Evolutionary conservation across 768 basidiomycete species (phyloP).

Genomic region (Leccinum rimulosum): DNA sequence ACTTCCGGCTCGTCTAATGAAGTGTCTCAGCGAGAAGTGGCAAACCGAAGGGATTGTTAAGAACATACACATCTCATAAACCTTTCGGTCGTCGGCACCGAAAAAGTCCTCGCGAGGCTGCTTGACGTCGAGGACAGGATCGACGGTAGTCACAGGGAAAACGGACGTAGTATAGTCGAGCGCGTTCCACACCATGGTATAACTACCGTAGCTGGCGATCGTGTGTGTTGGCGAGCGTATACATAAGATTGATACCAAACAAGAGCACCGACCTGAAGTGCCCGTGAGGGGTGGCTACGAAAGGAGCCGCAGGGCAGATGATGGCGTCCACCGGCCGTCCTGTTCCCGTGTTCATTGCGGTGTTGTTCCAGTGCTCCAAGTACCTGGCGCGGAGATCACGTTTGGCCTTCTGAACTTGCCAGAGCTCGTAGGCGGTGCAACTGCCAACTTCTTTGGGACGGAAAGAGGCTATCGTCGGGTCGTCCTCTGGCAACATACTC

Average conservation of each 20-base stretch:
- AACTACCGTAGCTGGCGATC: slow-evolving; percentile 41
- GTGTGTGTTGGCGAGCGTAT: not conserved
- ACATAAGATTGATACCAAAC: not conserved
- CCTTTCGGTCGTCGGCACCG: slow-evolving; percentile 43
- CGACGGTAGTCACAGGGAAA: slow-evolving; percentile 64
- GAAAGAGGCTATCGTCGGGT: slow-evolving; percentile 12
- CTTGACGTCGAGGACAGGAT: slow-evolving; percentile 50
- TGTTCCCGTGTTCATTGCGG: slow-evolving; percentile 51
- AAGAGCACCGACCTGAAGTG: slow-evolving; percentile 41
- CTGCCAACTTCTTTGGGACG: slow-evolving; percentile 22
- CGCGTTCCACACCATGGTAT: slow-evolving; percentile 64
- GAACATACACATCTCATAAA: slow-evolving; percentile 53
- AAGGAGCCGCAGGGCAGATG: slow-evolving; percentile 61
- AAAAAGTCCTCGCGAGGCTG: slow-evolving; percentile 45
- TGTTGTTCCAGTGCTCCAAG: slow-evolving; percentile 61
- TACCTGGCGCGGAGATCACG: slow-evolving; percentile 52
- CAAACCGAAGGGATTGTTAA: not conserved
- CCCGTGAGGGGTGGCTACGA: slow-evolving; percentile 63
- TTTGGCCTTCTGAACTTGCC: slow-evolving; percentile 57
- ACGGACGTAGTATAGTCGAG: slow-evolving; percentile 63
- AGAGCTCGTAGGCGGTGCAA: slow-evolving; percentile 57
- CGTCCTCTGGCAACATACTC: slow-evolving; percentile 38
- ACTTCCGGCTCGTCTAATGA: slow-evolving; percentile 54
- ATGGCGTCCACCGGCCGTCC: slow-evolving; percentile 77
- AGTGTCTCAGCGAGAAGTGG: not conserved